A percentile compares a stretch with the other conserved stretches of the same genome.
phyloP scores from a whole-genome alignment of 257 asterid species.

The Coffea canephora region DNA sequence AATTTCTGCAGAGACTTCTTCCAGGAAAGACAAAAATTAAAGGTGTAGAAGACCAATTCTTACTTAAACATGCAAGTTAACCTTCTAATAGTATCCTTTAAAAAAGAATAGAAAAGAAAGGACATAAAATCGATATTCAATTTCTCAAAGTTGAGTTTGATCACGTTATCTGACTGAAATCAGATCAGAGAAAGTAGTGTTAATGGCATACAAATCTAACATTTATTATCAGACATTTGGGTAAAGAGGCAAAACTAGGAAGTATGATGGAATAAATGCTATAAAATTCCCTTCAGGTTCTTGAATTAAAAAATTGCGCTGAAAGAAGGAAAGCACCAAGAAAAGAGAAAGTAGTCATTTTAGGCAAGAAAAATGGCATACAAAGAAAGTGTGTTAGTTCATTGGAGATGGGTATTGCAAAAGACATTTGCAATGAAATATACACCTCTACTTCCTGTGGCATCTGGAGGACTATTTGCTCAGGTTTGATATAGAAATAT shows the following conservation, averaged over 20 bases:
- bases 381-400: background rate
- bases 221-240: background rate
- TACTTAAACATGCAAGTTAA: background rate
- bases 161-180: background rate
- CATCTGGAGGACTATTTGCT: background rate
- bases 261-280: background rate
- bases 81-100: background rate
- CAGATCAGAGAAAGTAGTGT: background rate
- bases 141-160: background rate
- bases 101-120: background rate
- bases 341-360: background rate
- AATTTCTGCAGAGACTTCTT: background rate
- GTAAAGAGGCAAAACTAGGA: too few species aligned
- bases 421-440: background rate
- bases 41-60: background rate
- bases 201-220: background rate
- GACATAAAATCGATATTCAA: background rate
- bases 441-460: background rate
- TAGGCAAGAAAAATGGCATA: background rate
- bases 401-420: background rate
- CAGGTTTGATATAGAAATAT: background rate
- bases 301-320: background rate
- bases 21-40: background rate
- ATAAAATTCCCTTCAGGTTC: background rate
- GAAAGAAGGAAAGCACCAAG: background rate